Percentiles rank a stretch among this genome's conserved stretches.
phyloP scores from a whole-genome alignment of 2,329 filamentous ascomycete species.

The Gremmenia infestans region DNA sequence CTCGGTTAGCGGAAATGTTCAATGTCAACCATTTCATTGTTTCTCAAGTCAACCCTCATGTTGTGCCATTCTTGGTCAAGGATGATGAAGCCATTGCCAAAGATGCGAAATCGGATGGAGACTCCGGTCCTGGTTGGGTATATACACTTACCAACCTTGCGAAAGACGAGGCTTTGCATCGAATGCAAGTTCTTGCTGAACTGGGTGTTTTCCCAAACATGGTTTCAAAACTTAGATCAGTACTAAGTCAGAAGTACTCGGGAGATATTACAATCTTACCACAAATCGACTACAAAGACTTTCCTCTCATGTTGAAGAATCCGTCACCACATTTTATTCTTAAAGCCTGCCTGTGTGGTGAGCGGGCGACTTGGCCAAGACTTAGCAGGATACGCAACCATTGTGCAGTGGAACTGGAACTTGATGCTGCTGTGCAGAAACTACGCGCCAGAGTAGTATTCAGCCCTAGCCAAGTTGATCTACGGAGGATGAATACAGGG shows the following conservation, averaged over 20 bases:
- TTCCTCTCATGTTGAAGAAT: constrained; percentile 75
- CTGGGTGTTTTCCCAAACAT: constrained; percentile 75
- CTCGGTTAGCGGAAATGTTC: constrained; percentile 86
- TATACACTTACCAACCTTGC: constrained; percentile 66
- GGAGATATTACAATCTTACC: constrained; percentile 94
- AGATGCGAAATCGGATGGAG: constrained; percentile 31
- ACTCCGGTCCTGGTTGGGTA: constrained; percentile 47
- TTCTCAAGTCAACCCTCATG: constrained; percentile 92
- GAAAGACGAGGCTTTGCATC: constrained; percentile 73
- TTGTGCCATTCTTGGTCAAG: constrained; percentile 76
- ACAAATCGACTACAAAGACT: constrained; percentile 66
- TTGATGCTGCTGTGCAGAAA: constrained; percentile 69
- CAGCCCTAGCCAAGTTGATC: constrained; percentile 30
- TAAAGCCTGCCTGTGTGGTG: constrained; percentile 68
- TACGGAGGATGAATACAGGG: constrained; percentile 27
- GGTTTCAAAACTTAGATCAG: constrained; percentile 70
- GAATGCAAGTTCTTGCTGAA: constrained; percentile 75
- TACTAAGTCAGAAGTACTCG: constrained; percentile 86
- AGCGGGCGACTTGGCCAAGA: constrained; percentile 89
- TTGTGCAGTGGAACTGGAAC: constrained; percentile 79
- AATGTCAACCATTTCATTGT: constrained; percentile 99
- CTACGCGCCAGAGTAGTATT: constrained; percentile 56
- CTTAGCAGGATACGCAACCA: constrained; percentile 80
- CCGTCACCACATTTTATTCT: constrained; percentile 84
- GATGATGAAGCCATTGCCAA: constrained; percentile 53